Conservation (phyloP, 1,284 basidiomycete genomes). For the Marasmius oreades region DNA sequence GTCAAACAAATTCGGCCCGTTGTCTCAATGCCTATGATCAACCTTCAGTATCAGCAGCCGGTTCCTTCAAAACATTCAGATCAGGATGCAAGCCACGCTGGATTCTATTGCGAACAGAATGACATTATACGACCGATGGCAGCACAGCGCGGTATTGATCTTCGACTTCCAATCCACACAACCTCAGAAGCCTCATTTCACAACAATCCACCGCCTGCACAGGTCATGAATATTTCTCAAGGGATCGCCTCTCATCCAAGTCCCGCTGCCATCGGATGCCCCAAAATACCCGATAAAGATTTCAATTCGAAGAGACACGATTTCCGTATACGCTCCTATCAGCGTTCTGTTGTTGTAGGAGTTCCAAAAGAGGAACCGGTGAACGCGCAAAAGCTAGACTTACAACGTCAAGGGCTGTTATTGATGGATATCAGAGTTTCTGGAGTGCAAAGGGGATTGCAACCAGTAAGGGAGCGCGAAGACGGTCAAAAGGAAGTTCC, state of each 20-base stretch:
- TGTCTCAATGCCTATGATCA: background rate
- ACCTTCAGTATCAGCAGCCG: background rate
- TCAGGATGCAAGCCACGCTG: too few species aligned
- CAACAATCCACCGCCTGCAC: background rate
- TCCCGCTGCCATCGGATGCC: background rate
- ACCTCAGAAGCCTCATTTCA: background rate
- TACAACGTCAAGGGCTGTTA: background rate
- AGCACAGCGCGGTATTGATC: background rate
- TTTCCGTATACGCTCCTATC: background rate
- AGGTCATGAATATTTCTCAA: background rate
- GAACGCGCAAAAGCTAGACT: background rate
- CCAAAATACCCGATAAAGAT: background rate
- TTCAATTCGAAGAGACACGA: background rate
- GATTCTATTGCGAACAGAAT: too few species aligned
- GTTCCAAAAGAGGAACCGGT: background rate
- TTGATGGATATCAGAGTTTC: background rate
- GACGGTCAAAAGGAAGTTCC: too few species aligned
- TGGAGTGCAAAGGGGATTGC: background rate
- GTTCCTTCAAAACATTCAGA: background rate
- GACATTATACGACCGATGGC: too few species aligned
- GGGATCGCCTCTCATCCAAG: background rate
- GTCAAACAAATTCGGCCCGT: background rate
- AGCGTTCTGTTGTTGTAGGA: background rate
- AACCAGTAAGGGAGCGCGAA: too few species aligned
- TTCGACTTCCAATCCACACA: background rate